A percentile compares a stretch with the other conserved stretches of the same genome.
Evolutionary conservation across 371 early-diverging fungal species (phyloP).

Genomic region (Chytridiales sp.): DNA sequence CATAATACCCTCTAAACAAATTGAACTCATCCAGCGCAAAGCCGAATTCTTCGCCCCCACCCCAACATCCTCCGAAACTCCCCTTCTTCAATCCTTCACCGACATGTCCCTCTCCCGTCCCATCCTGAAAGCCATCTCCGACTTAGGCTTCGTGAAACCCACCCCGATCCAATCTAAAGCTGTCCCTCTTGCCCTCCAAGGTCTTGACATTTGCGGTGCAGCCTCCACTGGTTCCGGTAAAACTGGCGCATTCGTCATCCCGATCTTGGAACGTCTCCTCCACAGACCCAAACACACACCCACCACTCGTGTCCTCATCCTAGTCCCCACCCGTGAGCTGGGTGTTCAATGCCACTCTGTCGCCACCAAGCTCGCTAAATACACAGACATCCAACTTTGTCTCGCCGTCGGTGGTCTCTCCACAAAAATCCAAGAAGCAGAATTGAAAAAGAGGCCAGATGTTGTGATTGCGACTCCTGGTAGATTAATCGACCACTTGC

Average conservation of each 20-base stretch:
- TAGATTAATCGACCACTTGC: conserved; percentile 97
- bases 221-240: conserved; percentile 99
- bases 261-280: conserved; percentile 92
- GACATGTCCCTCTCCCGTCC: conserved; percentile 92
- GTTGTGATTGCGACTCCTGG: conserved; percentile 99
- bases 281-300: conserved; percentile 80
- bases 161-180: conserved; percentile 96
- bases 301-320: conserved; percentile 88
- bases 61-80: conserved; percentile 16
- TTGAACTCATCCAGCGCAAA: conserved; percentile 27
- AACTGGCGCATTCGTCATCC: conserved; percentile 97
- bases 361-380: conserved; percentile 79
- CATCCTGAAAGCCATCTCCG: conserved; percentile 87
- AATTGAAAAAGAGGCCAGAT: conserved; percentile 90
- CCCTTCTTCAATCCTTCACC: conserved; percentile 63
- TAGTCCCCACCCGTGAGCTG: conserved; percentile 99
- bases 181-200: conserved; percentile 95
- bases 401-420: conserved; percentile 92
- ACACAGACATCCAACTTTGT: conserved; percentile 83
- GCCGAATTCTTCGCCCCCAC: conserved; percentile 49
- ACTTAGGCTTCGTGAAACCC: conserved; percentile 88
- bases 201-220: conserved; percentile 99
- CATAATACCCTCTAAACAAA: conserved; percentile 6
- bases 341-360: conserved; percentile 96
- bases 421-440: conserved; percentile 87